phyloP scores from a whole-genome alignment of 208 protist genomes.

The Novymonas esmeraldas region DNA sequence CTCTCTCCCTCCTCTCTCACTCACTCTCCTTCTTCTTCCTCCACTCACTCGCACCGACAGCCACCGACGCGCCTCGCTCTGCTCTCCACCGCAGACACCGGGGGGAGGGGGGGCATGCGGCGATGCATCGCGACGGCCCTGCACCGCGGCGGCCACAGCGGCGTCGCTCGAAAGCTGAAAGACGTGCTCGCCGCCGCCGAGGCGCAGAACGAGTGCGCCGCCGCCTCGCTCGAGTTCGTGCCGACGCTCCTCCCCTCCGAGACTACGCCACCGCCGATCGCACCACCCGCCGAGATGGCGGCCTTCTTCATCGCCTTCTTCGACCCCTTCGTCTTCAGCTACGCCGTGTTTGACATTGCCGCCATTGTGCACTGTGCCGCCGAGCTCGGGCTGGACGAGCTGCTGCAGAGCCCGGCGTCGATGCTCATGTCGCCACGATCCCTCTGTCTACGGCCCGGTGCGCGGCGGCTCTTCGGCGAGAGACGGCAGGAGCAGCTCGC shows the following conservation, averaged over 20 bases:
- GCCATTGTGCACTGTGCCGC: conserved; percentile 25
- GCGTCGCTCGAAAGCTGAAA: background rate
- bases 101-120: background rate
- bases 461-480: conserved; percentile 14
- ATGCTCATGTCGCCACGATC: conserved; percentile 32
- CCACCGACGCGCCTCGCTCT: background rate
- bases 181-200: too few relatives aligned
- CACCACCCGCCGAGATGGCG: conserved; percentile 29
- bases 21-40: too few relatives aligned
- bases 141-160: background rate
- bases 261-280: conserved; percentile 25
- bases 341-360: conserved; percentile 44
- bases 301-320: conserved; percentile 27
- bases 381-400: conserved; percentile 3
- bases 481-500: conserved; percentile 14
- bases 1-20: too few relatives aligned
- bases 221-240: too few relatives aligned
- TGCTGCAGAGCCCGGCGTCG: conserved; percentile 9
- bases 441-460: conserved; percentile 16
- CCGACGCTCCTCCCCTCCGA: conserved; percentile 4
- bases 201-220: background rate
- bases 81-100: background rate
- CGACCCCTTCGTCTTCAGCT: conserved; percentile 46
- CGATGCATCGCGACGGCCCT: background rate
- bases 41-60: too few relatives aligned